A percentile compares a stretch with the other conserved stretches of the same genome.
Evolutionary conservation across 177 flowering plant genomes (phyloP).

Genomic region (Vitis hybrid): DNA sequence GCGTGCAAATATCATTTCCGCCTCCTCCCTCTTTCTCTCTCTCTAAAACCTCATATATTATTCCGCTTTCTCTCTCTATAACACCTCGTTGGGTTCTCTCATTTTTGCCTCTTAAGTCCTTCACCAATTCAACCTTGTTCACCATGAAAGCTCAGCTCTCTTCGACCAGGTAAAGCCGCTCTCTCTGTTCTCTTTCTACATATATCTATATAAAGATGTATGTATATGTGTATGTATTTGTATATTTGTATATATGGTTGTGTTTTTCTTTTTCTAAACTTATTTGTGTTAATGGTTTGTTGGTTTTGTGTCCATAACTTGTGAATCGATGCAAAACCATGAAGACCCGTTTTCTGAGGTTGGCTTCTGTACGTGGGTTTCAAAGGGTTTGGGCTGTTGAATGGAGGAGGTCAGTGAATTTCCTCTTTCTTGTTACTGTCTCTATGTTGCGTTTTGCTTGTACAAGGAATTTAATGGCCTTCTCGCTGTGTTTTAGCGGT

Average conservation of each 20-base stretch:
- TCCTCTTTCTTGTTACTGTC: neutral
- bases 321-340: conserved; percentile 25
- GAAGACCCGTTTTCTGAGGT: conserved; percentile 33
- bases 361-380: conserved; percentile 24
- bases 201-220: neutral
- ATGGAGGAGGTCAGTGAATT: conserved; percentile 16
- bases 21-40: neutral
- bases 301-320: conserved; percentile 17
- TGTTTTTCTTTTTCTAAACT: neutral
- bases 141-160: conserved; percentile 19
- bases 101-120: neutral
- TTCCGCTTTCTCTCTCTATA: neutral
- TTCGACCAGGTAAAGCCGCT: conserved; percentile 8
- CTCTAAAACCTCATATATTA: neutral
- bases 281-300: conserved; percentile 22
- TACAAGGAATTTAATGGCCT: conserved; percentile 20
- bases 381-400: conserved; percentile 10
- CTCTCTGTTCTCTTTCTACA: neutral
- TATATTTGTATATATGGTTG: neutral
- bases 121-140: conserved; percentile 2
- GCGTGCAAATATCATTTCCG: neutral
- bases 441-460: conserved; percentile 16
- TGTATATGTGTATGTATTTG: neutral
- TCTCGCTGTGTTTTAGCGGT: conserved; percentile 9
- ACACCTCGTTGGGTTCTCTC: neutral